These are phyloP conservation scores for Flaveria sonorensis DNA, from an alignment of 129 eudicot genomes.

Conservation along the genomic window DNA sequence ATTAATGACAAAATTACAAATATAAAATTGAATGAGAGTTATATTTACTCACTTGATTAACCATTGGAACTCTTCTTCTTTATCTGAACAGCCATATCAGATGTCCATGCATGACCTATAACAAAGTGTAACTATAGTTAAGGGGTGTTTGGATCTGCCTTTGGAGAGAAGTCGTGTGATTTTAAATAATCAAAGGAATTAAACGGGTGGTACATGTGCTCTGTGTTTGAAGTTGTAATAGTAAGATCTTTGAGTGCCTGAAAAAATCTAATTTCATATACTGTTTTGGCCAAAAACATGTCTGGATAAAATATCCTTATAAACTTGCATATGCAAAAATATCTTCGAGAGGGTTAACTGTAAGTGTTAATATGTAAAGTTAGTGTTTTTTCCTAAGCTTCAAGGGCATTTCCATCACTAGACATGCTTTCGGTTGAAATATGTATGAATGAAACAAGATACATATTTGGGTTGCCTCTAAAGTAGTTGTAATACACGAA, in stretches of 20 bases:
- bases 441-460: not conserved
- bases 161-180: not conserved
- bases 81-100: conserved; percentile 97
- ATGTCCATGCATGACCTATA: conserved; percentile 98
- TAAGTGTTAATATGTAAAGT: not conserved
- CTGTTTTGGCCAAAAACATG: not conserved
- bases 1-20: not conserved
- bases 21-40: not conserved
- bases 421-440: not conserved
- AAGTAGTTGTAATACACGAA: not conserved
- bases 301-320: not conserved
- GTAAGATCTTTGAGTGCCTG: not conserved
- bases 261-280: not conserved
- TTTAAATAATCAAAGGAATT: not conserved
- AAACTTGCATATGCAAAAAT: not conserved
- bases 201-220: not conserved
- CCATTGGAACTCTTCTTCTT: conserved; percentile 95
- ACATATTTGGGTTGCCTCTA: not conserved
- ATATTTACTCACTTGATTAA: conserved; percentile 71
- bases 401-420: too few relatives aligned
- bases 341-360: not conserved
- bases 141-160: conserved; percentile 9
- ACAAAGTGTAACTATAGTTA: conserved; percentile 5
- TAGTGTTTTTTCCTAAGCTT: not conserved
- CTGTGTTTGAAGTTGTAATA: not conserved